phyloP scores from a whole-genome alignment of 164 flowering plant genomes.

The Taxillus chinensis region DNA sequence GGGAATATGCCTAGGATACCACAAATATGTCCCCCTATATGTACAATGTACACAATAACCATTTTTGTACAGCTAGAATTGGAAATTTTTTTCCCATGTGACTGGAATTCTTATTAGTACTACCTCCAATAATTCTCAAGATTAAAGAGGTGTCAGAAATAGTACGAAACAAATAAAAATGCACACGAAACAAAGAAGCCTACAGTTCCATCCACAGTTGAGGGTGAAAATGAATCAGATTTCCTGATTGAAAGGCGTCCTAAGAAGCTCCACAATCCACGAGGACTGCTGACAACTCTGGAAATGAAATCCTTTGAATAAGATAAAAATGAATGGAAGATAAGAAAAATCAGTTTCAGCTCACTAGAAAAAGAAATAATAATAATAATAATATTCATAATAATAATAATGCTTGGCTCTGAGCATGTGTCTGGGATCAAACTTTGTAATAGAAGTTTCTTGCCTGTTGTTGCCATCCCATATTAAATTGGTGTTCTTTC shows the following conservation, averaged over 20 bases:
- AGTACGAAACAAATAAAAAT: too few species aligned
- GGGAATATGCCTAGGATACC: too few species aligned
- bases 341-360: not conserved
- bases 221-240: slow-evolving; percentile 20
- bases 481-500: slow-evolving; percentile 13
- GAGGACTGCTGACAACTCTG: slow-evolving; percentile 28
- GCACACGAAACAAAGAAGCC: slow-evolving; percentile 2
- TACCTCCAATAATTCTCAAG: too few species aligned
- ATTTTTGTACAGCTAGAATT: too few species aligned
- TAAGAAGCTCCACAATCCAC: slow-evolving; percentile 65
- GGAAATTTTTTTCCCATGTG: too few species aligned
- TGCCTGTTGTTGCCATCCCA: slow-evolving; percentile 27
- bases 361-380: not conserved
- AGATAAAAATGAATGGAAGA: slow-evolving; percentile 1
- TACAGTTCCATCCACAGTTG: slow-evolving; percentile 29
- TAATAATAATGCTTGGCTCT: not conserved
- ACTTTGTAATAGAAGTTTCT: not conserved
- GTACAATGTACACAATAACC: too few species aligned
- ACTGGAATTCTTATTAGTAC: too few species aligned
- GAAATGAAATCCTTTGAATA: slow-evolving; percentile 2
- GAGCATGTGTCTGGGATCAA: not conserved
- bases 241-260: slow-evolving; percentile 23
- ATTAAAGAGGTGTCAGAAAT: too few species aligned
- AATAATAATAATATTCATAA: not conserved
- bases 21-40: too few species aligned